Evolutionary conservation across 106 monocot species (phyloP).

Genomic region (Posidonia australis): DNA sequence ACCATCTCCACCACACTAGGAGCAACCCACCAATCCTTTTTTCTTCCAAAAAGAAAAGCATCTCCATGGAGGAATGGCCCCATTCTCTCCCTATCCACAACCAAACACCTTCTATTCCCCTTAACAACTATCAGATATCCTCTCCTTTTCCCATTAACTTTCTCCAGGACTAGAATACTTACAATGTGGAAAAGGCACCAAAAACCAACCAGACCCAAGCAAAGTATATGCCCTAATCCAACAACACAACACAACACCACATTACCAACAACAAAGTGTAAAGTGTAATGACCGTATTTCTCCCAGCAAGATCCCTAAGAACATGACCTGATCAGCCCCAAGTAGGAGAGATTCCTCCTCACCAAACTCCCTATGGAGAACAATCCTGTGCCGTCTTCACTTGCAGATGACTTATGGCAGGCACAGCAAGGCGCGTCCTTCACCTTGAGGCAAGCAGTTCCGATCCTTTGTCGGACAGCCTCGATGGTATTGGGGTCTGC

Average conservation of each 20-base stretch:
- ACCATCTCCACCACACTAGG: not conserved
- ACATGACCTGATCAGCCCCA: conserved; percentile 43
- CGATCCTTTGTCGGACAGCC: conserved; percentile 47
- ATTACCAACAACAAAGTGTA: too few relatives aligned
- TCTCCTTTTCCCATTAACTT: too few relatives aligned
- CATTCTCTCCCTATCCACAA: not conserved
- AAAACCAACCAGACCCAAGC: not conserved
- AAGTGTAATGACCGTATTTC: too few relatives aligned
- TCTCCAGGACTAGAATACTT: not conserved
- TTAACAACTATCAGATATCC: too few relatives aligned
- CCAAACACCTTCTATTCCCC: too few relatives aligned
- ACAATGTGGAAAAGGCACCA: not conserved
- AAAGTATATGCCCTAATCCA: not conserved
- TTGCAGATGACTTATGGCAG: conserved; percentile 4
- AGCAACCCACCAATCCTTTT: not conserved
- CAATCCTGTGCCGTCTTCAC: conserved; percentile 23
- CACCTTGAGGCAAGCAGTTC: conserved; percentile 32
- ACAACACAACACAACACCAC: too few relatives aligned
- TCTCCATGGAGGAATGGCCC: not conserved
- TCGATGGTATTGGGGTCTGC: conserved; percentile 46
- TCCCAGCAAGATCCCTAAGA: conserved; percentile 7
- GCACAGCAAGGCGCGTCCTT: conserved; percentile 15
- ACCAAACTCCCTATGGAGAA: conserved; percentile 47
- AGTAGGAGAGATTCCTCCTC: conserved; percentile 44
- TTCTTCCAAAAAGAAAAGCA: not conserved